Evolutionary conservation across 345 rosid species (phyloP).

Genomic region (Brassica cretica): DNA sequence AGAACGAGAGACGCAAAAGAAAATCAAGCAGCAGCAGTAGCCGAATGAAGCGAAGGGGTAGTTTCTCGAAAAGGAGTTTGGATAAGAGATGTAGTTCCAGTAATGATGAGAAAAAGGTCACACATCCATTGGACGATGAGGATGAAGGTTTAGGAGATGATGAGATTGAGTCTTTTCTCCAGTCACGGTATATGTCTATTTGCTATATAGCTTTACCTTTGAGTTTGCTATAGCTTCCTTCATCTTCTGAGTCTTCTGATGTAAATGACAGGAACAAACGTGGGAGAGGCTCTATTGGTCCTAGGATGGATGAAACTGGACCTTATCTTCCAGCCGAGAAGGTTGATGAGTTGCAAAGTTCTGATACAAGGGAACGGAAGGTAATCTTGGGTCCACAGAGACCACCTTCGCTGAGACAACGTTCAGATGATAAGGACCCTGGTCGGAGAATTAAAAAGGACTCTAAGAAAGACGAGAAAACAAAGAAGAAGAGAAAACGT

Average conservation of each 20-base stretch:
- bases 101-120: constrained; percentile 29
- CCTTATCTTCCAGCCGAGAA: constrained; percentile 59
- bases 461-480: constrained; percentile 46
- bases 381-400: constrained; percentile 57
- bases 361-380: constrained; percentile 31
- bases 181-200: constrained; percentile 56
- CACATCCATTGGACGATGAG: constrained; percentile 47
- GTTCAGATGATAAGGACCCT: constrained; percentile 4
- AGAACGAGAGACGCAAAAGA: constrained; percentile 46
- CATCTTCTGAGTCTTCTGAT: background rate
- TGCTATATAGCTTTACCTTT: background rate
- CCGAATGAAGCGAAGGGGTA: constrained; percentile 29
- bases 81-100: constrained; percentile 34
- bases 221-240: background rate
- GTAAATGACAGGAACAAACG: constrained; percentile 62
- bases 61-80: constrained; percentile 34
- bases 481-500: constrained; percentile 33
- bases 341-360: constrained; percentile 29
- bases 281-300: constrained; percentile 86
- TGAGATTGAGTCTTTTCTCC: constrained; percentile 73
- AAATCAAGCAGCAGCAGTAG: constrained; percentile 40
- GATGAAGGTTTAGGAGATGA: constrained; percentile 68
- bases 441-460: constrained; percentile 39
- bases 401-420: constrained; percentile 41
- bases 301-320: constrained; percentile 93